Evolutionary conservation across 2,329 filamentous ascomycete species (phyloP).

Genomic region (Raffaelea ambrosiae): DNA sequence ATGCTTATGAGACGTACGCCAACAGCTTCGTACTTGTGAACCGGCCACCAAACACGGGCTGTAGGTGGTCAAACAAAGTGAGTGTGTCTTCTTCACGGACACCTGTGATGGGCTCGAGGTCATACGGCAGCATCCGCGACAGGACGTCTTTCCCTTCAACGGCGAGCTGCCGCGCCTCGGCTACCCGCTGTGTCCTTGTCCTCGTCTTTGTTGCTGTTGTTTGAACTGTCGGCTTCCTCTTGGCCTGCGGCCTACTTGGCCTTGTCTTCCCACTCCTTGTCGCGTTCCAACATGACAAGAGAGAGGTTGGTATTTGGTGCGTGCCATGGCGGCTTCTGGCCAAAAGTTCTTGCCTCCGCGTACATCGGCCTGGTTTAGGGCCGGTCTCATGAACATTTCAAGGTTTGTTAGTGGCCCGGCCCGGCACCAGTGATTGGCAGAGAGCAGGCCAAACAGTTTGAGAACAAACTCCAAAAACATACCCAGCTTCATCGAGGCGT

Average conservation of each 20-base stretch:
- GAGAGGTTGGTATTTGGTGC: conserved; percentile 13
- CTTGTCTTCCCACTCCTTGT: neutral
- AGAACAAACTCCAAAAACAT: no score
- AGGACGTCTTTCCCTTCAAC: conserved; percentile 12
- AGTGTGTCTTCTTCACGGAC: conserved; percentile 11
- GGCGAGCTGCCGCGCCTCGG: conserved; percentile 6
- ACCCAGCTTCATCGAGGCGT: conserved; percentile 10
- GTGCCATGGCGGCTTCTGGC: conserved; percentile 11
- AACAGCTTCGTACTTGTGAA: conserved; percentile 12
- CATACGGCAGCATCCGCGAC: conserved; percentile 13
- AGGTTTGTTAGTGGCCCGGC: neutral
- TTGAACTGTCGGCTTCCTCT: neutral
- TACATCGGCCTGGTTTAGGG: conserved; percentile 4
- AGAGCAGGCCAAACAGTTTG: no score
- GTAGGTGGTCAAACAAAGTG: conserved; percentile 13
- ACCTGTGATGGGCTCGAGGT: conserved; percentile 10
- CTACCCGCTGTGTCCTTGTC: no score
- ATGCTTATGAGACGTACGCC: conserved; percentile 5
- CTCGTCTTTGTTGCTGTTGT: neutral
- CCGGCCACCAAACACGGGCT: conserved; percentile 12
- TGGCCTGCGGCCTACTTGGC: neutral
- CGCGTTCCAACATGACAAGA: conserved; percentile 5
- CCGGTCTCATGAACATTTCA: conserved; percentile 7
- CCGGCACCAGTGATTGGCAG: no score
- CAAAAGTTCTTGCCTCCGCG: conserved; percentile 11